Evolutionary conservation across 2,329 filamentous ascomycete genomes (phyloP).

Genomic region (Cercospora sesami): DNA sequence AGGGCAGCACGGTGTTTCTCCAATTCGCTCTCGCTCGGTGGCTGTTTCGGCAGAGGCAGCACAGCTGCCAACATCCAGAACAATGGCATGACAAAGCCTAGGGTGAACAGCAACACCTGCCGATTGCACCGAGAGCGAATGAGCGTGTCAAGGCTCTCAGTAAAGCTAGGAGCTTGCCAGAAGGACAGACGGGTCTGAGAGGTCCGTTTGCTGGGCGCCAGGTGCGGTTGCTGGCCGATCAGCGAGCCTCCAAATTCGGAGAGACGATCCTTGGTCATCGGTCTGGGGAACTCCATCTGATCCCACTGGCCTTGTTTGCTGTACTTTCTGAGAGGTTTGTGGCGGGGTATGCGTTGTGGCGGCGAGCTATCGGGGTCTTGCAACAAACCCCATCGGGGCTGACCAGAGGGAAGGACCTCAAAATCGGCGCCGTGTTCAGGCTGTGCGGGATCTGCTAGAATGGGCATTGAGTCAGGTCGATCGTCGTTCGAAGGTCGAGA

Average conservation of each 20-base stretch:
- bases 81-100: constrained; percentile 41
- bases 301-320: constrained; percentile 38
- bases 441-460: constrained; percentile 25
- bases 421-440: constrained; percentile 8
- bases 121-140: constrained; percentile 38
- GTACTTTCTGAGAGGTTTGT: constrained; percentile 33
- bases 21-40: constrained; percentile 24
- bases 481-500: constrained; percentile 22
- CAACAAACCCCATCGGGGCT: constrained; percentile 35
- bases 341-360: constrained; percentile 14
- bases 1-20: constrained; percentile 27
- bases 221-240: constrained; percentile 29
- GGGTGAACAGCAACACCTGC: constrained; percentile 40
- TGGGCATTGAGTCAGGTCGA: constrained; percentile 33
- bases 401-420: constrained; percentile 35
- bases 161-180: constrained; percentile 40
- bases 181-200: constrained; percentile 31
- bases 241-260: constrained; percentile 29
- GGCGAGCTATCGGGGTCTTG: constrained; percentile 25
- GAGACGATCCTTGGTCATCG: constrained; percentile 38
- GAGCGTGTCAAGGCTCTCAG: constrained; percentile 38
- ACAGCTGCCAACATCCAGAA: constrained; percentile 41
- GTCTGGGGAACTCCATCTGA: constrained; percentile 36
- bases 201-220: constrained; percentile 31
- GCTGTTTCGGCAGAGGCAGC: constrained; percentile 38